Conservation (phyloP, 352 stramenopile genomes). For the Peronosclerospora sorghi region DNA sequence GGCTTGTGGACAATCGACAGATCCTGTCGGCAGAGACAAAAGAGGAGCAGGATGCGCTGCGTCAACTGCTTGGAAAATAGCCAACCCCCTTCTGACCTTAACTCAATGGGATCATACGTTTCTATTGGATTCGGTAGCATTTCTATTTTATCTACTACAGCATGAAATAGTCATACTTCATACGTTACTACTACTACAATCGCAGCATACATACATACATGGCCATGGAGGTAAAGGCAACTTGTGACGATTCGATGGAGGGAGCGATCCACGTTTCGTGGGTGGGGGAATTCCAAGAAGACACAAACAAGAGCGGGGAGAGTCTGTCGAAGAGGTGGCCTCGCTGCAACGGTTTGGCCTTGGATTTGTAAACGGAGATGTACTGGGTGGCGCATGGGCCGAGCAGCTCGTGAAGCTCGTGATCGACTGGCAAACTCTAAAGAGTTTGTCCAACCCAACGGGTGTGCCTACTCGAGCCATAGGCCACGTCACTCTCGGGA, state of each 20-base stretch:
- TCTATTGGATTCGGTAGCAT: too few species aligned
- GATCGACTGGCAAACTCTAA: constrained; percentile 61
- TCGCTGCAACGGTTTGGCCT: constrained; percentile 52
- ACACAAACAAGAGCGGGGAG: constrained; percentile 41
- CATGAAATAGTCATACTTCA: neutral
- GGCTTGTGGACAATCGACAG: constrained; percentile 89
- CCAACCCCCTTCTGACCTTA: too few species aligned
- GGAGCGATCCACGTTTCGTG: constrained; percentile 64
- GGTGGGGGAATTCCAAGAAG: constrained; percentile 44
- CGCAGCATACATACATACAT: too few species aligned
- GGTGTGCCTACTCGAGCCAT: constrained; percentile 54
- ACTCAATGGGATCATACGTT: too few species aligned
- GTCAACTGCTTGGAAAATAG: constrained; percentile 61
- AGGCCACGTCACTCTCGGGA: too few species aligned
- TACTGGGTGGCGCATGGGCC: constrained; percentile 42
- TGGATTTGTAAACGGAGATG: constrained; percentile 51
- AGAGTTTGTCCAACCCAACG: constrained; percentile 54
- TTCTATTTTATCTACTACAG: neutral
- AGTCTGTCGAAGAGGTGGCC: constrained; percentile 55
- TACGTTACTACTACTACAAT: too few species aligned
- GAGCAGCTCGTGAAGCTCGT: constrained; percentile 57
- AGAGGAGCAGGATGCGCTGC: constrained; percentile 69
- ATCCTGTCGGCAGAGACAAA: constrained; percentile 61
- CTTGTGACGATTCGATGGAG: constrained; percentile 62
- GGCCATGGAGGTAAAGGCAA: constrained; percentile 27